A percentile compares a stretch with the other conserved stretches of the same genome.
Evolutionary conservation across 2,329 filamentous ascomycete species (phyloP).

Genomic region (Hymenoscyphus fraxineus): DNA sequence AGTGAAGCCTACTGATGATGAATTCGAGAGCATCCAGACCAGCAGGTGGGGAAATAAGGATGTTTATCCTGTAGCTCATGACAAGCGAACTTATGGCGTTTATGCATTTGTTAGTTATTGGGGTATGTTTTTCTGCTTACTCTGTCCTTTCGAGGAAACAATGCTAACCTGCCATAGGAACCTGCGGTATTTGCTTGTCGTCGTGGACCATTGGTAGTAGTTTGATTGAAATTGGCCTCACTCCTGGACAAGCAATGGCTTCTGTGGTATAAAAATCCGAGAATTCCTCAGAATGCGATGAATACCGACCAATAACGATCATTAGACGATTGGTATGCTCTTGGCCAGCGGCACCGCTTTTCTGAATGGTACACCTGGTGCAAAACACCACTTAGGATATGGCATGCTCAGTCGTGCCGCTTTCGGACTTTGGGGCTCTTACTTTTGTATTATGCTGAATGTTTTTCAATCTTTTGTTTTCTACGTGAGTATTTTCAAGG

Average conservation of each 20-base stretch:
- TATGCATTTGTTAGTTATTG: conserved; percentile 22
- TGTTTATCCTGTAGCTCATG: conserved; percentile 20
- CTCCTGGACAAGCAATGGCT: conserved; percentile 23
- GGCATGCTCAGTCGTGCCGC: conserved; percentile 27
- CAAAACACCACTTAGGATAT: conserved; percentile 15
- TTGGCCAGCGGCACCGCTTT: conserved; percentile 11
- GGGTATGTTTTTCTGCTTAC: conserved; percentile 1
- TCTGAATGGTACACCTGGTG: conserved; percentile 13
- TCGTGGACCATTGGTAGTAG: conserved; percentile 24
- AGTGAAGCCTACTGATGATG: conserved; percentile 16
- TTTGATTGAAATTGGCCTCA: conserved; percentile 26
- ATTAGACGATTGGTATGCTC: neutral
- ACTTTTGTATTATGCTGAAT: conserved; percentile 30
- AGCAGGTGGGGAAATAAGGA: conserved; percentile 27
- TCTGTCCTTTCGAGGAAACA: neutral
- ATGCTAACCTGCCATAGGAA: conserved; percentile 6
- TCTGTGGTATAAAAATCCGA: conserved; percentile 10
- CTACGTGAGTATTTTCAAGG: neutral
- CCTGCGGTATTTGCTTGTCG: conserved; percentile 12
- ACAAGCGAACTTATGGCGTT: conserved; percentile 19
- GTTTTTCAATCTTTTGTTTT: conserved; percentile 29
- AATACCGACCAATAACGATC: neutral
- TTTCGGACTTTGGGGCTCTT: conserved; percentile 32
- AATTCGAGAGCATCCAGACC: conserved; percentile 12
- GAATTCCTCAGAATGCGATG: neutral